Evolutionary conservation across 306 rosid genomes (phyloP), one percentile per base, ranked within the genome.

Genomic region (Fragaria vesca): DNA sequence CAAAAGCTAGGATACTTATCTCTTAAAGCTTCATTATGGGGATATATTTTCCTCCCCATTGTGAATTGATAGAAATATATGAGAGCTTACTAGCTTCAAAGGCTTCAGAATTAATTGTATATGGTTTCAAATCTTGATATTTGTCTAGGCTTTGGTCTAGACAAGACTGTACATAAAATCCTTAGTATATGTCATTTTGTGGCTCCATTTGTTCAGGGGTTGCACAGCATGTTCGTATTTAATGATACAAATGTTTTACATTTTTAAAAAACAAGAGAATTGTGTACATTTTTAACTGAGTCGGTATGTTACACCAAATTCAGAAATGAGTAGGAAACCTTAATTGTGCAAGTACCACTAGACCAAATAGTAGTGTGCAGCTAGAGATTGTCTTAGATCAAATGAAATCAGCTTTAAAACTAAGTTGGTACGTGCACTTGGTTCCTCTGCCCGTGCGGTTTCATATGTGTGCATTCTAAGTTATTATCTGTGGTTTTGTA

Each of bases 21-120:
- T 83, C 42, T 72, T 76, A 75, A 72, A 75, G 79, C 86, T 73
- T 86, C 73, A 58, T 79, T 30, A 69, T 78, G 93, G 91, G 86
- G 7, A 79, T 61, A 72, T 67, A 68, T 77, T 85, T 87, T 88
- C 81, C 79, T 46, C 71, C 85, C 88, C 79, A 18, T 72, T 68
- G 84, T 78, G 93, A 82, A 84, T 77, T 52, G 78, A 80, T 82
- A 24, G 66, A 78, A 84, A 79, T 85, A 81, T 76, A 58, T 71
- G 77, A 69, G 48, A 63, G 82, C 79, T 74, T 80, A 67, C 76
- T 38, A 38, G 77, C 80, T 71, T 71, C 47, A 32, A 50, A 72
- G 66, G 73, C 70, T 63, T 78, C 57, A 42, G 16, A 50, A 75
- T 34, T 60, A 45, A 43, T 26, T 88, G 87, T 85, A 86, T 77